Evolutionary conservation across 1,284 basidiomycete species (phyloP), one percentile per base, ranked within the genome.

Genomic region (Ceratobasidium sp.): DNA sequence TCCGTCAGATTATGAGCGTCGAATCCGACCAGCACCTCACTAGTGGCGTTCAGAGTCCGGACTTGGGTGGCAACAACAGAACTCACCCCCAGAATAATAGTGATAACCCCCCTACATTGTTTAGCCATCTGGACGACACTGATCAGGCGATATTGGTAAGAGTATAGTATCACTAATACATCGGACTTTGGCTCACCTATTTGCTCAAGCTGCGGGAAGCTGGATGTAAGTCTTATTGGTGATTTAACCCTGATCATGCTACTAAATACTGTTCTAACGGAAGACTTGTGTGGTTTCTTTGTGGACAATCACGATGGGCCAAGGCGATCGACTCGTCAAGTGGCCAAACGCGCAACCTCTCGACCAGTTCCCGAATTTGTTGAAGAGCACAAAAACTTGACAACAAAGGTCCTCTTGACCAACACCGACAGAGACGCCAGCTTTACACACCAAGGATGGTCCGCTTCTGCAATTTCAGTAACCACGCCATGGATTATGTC

Each of bases 401-500:
- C 41, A 13, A 54, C 47, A 1, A 49, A 55, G 26, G 23, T 28
- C n/a, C 32, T 66, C 30, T 13, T n/a, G 1, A 69, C 64, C n/a
- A n/a, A 44, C 16, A 57, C 32, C 4, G 50, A 55, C 18, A 35
- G 52, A 11, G 52, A 57, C 7, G 21, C 64, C 1, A 69, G 55
- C 28, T 69, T 55, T 21, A 23, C 43, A 7, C 64, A 69, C 41
- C 52, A 55, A 6, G 64, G 64, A 13, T 69, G 64, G 64, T 57
- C 64, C 21, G 14, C n/a, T 18, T 50, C 18, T 21, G 52, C 50
- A 18, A 14, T 41, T 7, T 55, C 50, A 26, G 55, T 26, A 5
- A 41, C 43, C 14, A 6, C 21, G 3, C 64, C 64, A 2, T 69
- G 64, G 64, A 57, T n/a, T 18, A 21, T 13, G 26, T 55, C 64